A percentile compares a stretch with the other conserved stretches of the same genome.
These are phyloP conservation scores for Cadophora luteo-olivacea DNA, from an alignment of 2,329 filamentous ascomycete genomes.

Conservation along the genomic window DNA sequence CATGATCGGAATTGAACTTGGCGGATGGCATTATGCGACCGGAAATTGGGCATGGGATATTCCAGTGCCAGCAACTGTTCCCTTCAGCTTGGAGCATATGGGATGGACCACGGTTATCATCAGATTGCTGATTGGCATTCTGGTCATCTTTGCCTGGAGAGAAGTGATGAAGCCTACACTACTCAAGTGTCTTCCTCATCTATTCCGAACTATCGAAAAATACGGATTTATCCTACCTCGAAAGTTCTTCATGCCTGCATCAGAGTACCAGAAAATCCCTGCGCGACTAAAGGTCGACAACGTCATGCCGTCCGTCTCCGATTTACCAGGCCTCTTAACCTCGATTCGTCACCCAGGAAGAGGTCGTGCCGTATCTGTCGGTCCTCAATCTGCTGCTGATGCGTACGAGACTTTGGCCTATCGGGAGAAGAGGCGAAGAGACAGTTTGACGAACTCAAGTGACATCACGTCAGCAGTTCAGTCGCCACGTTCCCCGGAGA, in stretches of 20 bases:
- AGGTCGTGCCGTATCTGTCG: slow-evolving; percentile 84
- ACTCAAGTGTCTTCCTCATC: slow-evolving; percentile 77
- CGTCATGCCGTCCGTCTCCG: slow-evolving; percentile 86
- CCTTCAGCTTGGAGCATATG: slow-evolving; percentile 70
- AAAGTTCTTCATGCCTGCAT: slow-evolving; percentile 89
- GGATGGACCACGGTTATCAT: slow-evolving; percentile 68
- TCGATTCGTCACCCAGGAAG: slow-evolving; percentile 81
- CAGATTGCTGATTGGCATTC: slow-evolving; percentile 79
- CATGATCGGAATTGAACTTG: slow-evolving; percentile 82
- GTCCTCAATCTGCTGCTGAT: slow-evolving; percentile 94
- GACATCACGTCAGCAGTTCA: slow-evolving; percentile 26
- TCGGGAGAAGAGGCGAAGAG: slow-evolving; percentile 72
- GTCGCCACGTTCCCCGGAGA: slow-evolving; percentile 27
- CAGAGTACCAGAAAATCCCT: slow-evolving; percentile 87
- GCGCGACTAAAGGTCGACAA: slow-evolving; percentile 79
- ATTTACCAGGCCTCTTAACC: slow-evolving; percentile 81
- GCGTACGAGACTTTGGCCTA: slow-evolving; percentile 96
- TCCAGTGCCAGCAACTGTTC: slow-evolving; percentile 62
- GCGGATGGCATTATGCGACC: slow-evolving; percentile 76
- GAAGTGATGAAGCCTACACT: slow-evolving; percentile 86
- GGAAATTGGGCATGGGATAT: slow-evolving; percentile 54
- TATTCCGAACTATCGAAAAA: slow-evolving; percentile 86
- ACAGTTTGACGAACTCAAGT: slow-evolving; percentile 52
- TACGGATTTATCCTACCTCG: slow-evolving; percentile 81
- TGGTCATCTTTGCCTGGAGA: slow-evolving; percentile 88